Conservation (phyloP, 2,329 filamentous ascomycete species). For the Fusarium buxicola region DNA sequence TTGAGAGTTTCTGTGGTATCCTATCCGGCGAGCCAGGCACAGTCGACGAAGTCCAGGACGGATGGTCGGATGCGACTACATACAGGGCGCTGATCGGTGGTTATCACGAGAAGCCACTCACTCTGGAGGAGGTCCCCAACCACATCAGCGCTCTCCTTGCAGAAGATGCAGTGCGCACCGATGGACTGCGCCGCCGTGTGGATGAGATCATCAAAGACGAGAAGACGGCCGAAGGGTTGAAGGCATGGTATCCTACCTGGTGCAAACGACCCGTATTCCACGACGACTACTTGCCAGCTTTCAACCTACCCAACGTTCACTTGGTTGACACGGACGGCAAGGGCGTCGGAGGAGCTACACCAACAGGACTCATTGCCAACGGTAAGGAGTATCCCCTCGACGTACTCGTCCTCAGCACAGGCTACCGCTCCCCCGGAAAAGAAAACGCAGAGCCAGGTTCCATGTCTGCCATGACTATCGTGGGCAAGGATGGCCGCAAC, state of each 20-base stretch:
- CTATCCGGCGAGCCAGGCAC: too few species aligned
- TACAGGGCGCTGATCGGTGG: too few species aligned
- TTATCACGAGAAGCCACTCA: too few species aligned
- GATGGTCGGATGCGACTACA: too few species aligned
- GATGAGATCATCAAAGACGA: constrained; percentile 58
- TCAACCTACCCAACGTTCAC: constrained; percentile 68
- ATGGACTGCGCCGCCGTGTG: constrained; percentile 1
- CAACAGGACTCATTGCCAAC: neutral
- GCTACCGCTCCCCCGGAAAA: constrained; percentile 44
- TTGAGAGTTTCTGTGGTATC: too few species aligned
- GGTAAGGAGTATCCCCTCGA: neutral
- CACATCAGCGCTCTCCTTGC: neutral
- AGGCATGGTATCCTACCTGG: constrained; percentile 70
- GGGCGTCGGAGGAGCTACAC: neutral
- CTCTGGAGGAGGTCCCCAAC: constrained; percentile 46
- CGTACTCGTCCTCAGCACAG: constrained; percentile 46
- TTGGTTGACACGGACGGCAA: constrained; percentile 64
- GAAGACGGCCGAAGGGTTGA: constrained; percentile 62
- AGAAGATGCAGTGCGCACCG: constrained; percentile 13
- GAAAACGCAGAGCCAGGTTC: neutral
- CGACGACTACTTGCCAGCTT: constrained; percentile 67
- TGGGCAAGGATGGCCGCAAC: constrained; percentile 57
- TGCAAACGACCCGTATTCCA: constrained; percentile 74
- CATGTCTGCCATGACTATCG: constrained; percentile 42
- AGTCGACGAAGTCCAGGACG: too few species aligned